These are phyloP conservation scores for Psilocybe tampanensis DNA, from an alignment of 768 basidiomycete species.

Conservation along the genomic window DNA sequence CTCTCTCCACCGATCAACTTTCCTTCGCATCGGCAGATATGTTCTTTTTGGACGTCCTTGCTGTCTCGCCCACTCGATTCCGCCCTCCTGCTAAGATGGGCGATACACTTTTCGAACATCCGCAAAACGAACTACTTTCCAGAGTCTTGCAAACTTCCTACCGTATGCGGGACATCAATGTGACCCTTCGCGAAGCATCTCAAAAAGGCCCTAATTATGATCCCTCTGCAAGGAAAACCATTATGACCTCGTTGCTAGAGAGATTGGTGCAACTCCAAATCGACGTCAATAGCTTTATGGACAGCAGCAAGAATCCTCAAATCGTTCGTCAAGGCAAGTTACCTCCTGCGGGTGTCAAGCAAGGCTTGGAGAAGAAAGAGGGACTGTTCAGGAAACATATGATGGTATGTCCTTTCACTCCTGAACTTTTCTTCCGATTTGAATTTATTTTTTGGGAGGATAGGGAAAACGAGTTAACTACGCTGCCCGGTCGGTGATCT, in stretches of 20 bases:
- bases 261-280: slow-evolving; percentile 87
- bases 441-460: no score
- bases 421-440: neutral
- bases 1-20: slow-evolving; percentile 58
- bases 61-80: slow-evolving; percentile 94
- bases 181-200: slow-evolving; percentile 60
- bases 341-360: slow-evolving; percentile 93
- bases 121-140: slow-evolving; percentile 89
- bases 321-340: slow-evolving; percentile 85
- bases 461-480: slow-evolving; percentile 99
- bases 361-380: slow-evolving; percentile 97
- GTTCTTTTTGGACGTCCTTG: slow-evolving; percentile 94
- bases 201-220: slow-evolving; percentile 59
- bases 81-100: slow-evolving; percentile 91
- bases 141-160: slow-evolving; percentile 82
- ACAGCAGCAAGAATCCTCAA: slow-evolving; percentile 92
- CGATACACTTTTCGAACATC: slow-evolving; percentile 92
- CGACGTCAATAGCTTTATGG: slow-evolving; percentile 96
- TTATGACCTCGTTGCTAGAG: slow-evolving; percentile 75
- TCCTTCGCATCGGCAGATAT: slow-evolving; percentile 85
- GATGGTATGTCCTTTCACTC: slow-evolving; percentile 70
- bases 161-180: slow-evolving; percentile 75
- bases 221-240: slow-evolving; percentile 48
- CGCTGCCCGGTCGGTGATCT: slow-evolving; percentile 99
- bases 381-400: slow-evolving; percentile 97